phyloP scores from a whole-genome alignment of 164 flowering plant genomes.

The Annona squamosa region DNA sequence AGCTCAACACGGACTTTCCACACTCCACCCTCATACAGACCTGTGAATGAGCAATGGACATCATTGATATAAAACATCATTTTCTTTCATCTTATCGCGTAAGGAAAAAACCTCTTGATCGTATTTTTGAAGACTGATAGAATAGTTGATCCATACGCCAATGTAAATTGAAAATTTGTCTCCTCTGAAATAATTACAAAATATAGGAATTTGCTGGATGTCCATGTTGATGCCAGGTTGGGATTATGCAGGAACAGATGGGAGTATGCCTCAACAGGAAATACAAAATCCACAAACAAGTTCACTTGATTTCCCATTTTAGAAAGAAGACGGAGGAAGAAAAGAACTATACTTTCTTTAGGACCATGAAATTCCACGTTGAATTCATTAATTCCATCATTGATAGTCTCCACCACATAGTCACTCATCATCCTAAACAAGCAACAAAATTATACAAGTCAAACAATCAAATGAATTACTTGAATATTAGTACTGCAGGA shows the following conservation, averaged over 20 bases:
- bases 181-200: too few relatives aligned
- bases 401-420: slow-evolving; percentile 72
- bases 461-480: neutral
- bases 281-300: neutral
- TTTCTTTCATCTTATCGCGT: neutral
- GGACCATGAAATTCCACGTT: slow-evolving; percentile 94
- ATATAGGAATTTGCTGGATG: too few relatives aligned
- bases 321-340: neutral
- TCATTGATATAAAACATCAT: neutral
- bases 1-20: slow-evolving; percentile 96
- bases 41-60: slow-evolving; percentile 28
- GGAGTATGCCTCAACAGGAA: too few relatives aligned
- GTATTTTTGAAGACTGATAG: too few relatives aligned
- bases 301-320: neutral
- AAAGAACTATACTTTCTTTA: slow-evolving; percentile 63
- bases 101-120: too few relatives aligned
- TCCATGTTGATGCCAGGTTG: too few relatives aligned
- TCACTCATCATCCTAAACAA: slow-evolving; percentile 90
- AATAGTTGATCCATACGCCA: too few relatives aligned
- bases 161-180: too few relatives aligned
- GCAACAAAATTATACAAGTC: neutral
- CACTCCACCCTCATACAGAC: slow-evolving; percentile 91
- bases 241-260: too few relatives aligned
- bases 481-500: neutral
- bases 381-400: slow-evolving; percentile 84